A percentile compares a stretch with the other conserved stretches of the same genome.
Evolutionary conservation across 306 rosid genomes (phyloP).

Genomic region (Quercus variabilis): DNA sequence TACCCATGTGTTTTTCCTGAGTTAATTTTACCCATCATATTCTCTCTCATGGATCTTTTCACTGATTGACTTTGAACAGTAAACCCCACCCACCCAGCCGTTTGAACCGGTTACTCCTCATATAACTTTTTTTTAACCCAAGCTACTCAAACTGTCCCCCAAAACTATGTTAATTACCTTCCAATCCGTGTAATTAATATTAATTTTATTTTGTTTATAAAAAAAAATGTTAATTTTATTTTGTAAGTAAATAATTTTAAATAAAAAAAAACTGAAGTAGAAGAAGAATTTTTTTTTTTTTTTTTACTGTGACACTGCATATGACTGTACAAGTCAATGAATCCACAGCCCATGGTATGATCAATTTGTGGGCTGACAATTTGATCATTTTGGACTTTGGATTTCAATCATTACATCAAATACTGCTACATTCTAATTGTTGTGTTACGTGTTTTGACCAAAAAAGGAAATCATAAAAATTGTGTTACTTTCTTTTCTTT

Average conservation of each 20-base stretch:
- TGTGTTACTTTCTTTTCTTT: too few species aligned
- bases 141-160: not conserved
- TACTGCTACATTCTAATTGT: too few species aligned
- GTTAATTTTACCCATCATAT: conserved; percentile 1
- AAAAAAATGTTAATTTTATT: too few species aligned
- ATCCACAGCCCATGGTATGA: too few species aligned
- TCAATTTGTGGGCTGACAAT: too few species aligned
- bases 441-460: too few species aligned
- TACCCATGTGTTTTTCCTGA: not conserved
- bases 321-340: too few species aligned
- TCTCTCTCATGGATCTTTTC: conserved; percentile 7
- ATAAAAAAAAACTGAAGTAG: not conserved
- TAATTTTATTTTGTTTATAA: not conserved
- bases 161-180: not conserved
- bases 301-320: too few species aligned
- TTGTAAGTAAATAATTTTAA: too few species aligned
- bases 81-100: not conserved
- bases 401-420: too few species aligned
- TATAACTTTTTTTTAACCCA: not conserved
- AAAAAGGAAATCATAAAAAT: too few species aligned
- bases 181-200: not conserved
- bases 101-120: conserved; percentile 17
- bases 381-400: too few species aligned
- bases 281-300: not conserved
- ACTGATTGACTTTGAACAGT: conserved; percentile 13